Evolutionary conservation across 1,284 basidiomycete species (phyloP), one percentile per base, ranked within the genome.

Genomic region (Pulveroboletus sp.): DNA sequence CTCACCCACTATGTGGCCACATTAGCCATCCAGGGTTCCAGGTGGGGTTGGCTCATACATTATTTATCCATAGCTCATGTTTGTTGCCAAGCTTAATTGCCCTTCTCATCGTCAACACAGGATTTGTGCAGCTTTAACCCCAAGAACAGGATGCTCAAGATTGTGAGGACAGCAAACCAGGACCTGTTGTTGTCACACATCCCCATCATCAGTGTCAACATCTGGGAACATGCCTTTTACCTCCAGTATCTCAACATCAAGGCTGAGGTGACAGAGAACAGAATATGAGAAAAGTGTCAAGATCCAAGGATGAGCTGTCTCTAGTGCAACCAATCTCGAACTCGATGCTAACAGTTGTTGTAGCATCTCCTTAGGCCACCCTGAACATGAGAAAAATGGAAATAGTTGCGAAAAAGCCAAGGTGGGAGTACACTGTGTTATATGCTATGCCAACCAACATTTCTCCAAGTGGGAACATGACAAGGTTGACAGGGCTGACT

Each of bases 11-110:
- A 89, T 71, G 71, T 87, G n/a, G 79, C 82, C 42, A 90, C 93
- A 44, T 82, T 84, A 52, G 88, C 76, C 48, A 92, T 96, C 63
- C 94, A 95, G 73, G 94, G 93, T 47, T 93, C 90, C 53, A 93
- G 93, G 57, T 96, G 93, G 94, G 91, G 89, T 59, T 96, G 94
- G 93, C 82, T 95, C 68, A 89, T 89, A 65, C 65, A 85, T 82
- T 8, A 8, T 24, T 16, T 19, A 8, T 32, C 29, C 29, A 5
- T 32, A 8, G 29, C 29, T n/a, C 11, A 24, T 29, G 24, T 24
- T 24, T 24, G 24, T 24, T 5, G 3, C 24, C 24, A 5, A 24
- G 24, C 24, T 24, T 5, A 24, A 24, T 24, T 24, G 24, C 24
- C 24, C 24, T 24, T 24, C 26, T 81, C 16, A 32, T 51, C 4